Evolutionary conservation across 352 stramenopile genomes (phyloP), one percentile per base, ranked within the genome.

Genomic region (Peronospora tabacina): DNA sequence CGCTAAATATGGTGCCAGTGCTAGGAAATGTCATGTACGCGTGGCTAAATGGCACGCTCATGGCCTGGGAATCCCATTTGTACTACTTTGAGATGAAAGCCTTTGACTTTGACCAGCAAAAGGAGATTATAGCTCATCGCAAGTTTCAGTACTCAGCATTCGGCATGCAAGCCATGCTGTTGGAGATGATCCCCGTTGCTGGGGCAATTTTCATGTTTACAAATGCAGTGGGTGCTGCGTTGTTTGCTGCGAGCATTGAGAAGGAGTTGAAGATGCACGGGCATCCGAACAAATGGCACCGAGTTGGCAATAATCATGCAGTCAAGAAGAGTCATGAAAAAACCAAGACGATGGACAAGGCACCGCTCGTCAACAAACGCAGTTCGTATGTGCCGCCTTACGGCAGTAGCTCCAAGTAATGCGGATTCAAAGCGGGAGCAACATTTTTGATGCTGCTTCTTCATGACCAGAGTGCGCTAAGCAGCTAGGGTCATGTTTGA

Each of bases 71-170:
- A 49, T 55, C 65, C 16, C 70, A 82, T 20, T 53, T 80, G 41
- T 76, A 73, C 54, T 85, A 80, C 44, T 82, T 85, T 53, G 70
- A 80, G 49, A 68, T 82, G 55, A 76, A 74, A 24, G 63, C 60
- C 1, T 70, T 70, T 9, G 28, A 52, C 15, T 82, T 76, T 48
- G 60, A 67, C 5, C 59, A 80, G 39, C 73, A 85, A 40, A 71
- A 72, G 49, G 50, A 57, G 9, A 61, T 81, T 29, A 49, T 85
- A 1, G 34, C 66, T 0, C 30, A 60, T 26, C 68, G 58, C 29
- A 65, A 62, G 35, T 12, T 73, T 7, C 58, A 79, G 39, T 85
- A 82, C 52, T 67, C 70, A 28, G 46, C 55, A 13, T 85, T 85
- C 26, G 73, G 73, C 8, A 78, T 75, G 62, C 68, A 73, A 28